A percentile compares a stretch with the other conserved stretches of the same genome.
Conservation (phyloP, 257 asterid species). For the Apocynum venetum region DNA sequence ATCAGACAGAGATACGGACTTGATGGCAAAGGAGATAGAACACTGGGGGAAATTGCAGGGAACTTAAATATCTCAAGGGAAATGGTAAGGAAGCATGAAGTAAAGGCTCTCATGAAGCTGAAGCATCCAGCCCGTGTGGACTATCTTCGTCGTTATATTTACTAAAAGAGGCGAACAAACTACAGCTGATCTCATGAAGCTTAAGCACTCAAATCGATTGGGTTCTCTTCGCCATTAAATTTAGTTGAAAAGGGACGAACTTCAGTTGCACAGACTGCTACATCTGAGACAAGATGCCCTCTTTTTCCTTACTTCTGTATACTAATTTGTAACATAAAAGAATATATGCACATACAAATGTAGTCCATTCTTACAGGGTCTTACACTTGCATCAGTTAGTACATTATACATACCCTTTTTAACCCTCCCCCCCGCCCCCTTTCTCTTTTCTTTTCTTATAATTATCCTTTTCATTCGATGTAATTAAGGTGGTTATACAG, state of each 20-base stretch:
- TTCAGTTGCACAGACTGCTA: neutral
- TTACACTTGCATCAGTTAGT: neutral
- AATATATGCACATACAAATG: slow-evolving; percentile 18
- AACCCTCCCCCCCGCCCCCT: neutral
- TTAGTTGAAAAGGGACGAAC: neutral
- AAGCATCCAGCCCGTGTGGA: slow-evolving; percentile 89
- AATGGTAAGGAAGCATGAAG: slow-evolving; percentile 91
- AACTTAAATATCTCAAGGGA: slow-evolving; percentile 87
- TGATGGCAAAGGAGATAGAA: slow-evolving; percentile 86
- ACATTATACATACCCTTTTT: neutral
- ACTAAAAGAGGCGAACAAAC: slow-evolving; percentile 22
- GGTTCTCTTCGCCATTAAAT: neutral
- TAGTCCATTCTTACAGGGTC: slow-evolving; percentile 10
- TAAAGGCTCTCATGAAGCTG: slow-evolving; percentile 96
- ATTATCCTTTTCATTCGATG: neutral
- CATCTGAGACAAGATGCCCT: neutral
- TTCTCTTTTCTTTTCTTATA: neutral
- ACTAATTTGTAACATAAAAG: slow-evolving; percentile 30
- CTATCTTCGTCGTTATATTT: slow-evolving; percentile 67
- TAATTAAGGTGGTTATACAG: slow-evolving; percentile 1
- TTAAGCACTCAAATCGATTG: neutral
- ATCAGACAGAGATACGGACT: slow-evolving; percentile 94
- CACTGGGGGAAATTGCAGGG: slow-evolving; percentile 94
- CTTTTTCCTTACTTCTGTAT: neutral
- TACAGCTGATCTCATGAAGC: neutral